Evolutionary conservation across 164 flowering plant genomes (phyloP).

Genomic region (Nymphaea thermarum): DNA sequence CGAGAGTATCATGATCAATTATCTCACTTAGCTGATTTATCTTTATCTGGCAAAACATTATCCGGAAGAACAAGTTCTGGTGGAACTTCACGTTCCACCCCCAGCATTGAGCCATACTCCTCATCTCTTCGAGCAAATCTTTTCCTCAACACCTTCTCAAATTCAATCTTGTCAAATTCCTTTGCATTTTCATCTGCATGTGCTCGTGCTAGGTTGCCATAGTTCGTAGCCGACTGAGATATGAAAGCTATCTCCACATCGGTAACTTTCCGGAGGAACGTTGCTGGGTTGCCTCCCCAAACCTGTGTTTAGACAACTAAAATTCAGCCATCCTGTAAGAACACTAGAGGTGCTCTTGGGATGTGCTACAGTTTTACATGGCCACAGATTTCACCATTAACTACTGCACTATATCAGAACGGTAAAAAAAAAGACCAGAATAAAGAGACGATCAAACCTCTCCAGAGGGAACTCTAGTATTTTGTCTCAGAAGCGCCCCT

Average conservation of each 20-base stretch:
- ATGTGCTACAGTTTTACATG: no score
- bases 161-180: conserved; percentile 76
- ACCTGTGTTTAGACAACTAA: conserved; percentile 27
- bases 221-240: conserved; percentile 76
- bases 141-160: conserved; percentile 78
- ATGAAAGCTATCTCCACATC: conserved; percentile 82
- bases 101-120: conserved; percentile 81
- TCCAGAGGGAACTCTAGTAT: conserved; percentile 70
- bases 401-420: no score
- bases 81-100: conserved; percentile 69
- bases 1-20: neutral
- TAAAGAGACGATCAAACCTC: conserved; percentile 38
- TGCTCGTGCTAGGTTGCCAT: conserved; percentile 73
- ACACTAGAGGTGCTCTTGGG: no score
- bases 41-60: conserved; percentile 50
- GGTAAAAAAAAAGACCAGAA: neutral
- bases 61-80: conserved; percentile 70
- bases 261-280: conserved; percentile 79
- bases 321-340: neutral
- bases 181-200: conserved; percentile 92
- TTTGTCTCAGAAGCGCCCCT: conserved; percentile 90
- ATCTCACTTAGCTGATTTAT: neutral
- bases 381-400: no score
- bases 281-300: conserved; percentile 99
- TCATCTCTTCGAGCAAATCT: conserved; percentile 84